These are phyloP conservation scores for Avicennia marina DNA, from an alignment of 257 asterid species.

Conservation along the genomic window DNA sequence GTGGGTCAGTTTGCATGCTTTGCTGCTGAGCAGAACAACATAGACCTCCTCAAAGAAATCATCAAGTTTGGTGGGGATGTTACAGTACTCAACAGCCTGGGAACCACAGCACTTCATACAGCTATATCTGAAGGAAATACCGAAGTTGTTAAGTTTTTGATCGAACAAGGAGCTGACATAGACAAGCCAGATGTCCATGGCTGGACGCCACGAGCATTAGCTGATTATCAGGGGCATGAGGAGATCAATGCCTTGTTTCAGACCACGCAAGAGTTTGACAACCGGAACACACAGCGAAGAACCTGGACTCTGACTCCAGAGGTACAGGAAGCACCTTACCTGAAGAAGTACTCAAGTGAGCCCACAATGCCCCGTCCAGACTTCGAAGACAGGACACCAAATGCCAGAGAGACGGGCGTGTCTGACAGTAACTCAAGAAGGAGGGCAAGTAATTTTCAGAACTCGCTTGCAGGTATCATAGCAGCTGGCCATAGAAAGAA, in stretches of 20 bases:
- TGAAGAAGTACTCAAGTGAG: slow-evolving; percentile 58
- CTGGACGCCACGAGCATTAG: slow-evolving; percentile 70
- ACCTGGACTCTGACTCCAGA: slow-evolving; percentile 13
- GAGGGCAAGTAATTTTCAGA: slow-evolving; percentile 30
- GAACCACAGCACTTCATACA: slow-evolving; percentile 67
- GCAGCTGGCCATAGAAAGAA: slow-evolving; percentile 35
- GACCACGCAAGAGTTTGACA: slow-evolving; percentile 19
- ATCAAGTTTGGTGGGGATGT: slow-evolving; percentile 54
- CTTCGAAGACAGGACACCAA: not conserved
- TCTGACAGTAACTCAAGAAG: slow-evolving; percentile 17
- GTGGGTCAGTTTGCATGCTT: slow-evolving; percentile 60
- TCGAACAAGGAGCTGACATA: slow-evolving; percentile 55
- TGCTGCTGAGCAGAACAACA: slow-evolving; percentile 55
- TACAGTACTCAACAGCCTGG: slow-evolving; percentile 37
- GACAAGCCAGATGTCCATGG: slow-evolving; percentile 62
- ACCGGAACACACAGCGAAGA: not conserved
- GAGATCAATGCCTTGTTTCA: slow-evolving; percentile 49
- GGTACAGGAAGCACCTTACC: slow-evolving; percentile 28
- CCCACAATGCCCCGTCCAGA: slow-evolving; percentile 26
- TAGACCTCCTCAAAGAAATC: slow-evolving; percentile 55
- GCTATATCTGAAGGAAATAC: slow-evolving; percentile 60
- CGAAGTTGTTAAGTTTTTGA: slow-evolving; percentile 50
- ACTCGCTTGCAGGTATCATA: slow-evolving; percentile 71
- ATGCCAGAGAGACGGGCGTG: slow-evolving; percentile 3
- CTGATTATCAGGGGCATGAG: slow-evolving; percentile 55